phyloP scores from a whole-genome alignment of 441 rosid genomes.

The Rhodomyrtus psidioides region DNA sequence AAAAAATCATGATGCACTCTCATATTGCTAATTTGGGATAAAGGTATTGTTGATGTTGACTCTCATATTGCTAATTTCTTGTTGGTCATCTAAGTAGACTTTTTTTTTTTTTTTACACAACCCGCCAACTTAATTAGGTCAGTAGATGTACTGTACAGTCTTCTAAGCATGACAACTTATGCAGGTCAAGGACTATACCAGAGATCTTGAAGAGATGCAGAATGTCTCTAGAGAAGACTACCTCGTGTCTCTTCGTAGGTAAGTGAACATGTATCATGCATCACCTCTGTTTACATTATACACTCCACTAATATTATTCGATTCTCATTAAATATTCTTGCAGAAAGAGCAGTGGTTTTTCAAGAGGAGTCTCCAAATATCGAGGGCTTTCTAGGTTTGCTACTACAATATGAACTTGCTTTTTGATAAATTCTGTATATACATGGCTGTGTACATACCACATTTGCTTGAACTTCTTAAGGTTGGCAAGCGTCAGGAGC shows the following conservation, averaged over 20 bases:
- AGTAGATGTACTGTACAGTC: background rate
- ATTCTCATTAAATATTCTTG: conserved; percentile 24
- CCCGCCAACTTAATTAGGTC: background rate
- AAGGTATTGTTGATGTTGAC: too few species aligned
- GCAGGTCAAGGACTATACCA: conserved; percentile 61
- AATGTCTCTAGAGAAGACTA: conserved; percentile 65
- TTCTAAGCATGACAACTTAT: background rate
- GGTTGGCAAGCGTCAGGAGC: background rate
- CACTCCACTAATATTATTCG: background rate
- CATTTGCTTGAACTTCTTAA: background rate
- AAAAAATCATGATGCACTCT: background rate
- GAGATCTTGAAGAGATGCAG: conserved; percentile 83
- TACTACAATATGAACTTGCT: background rate
- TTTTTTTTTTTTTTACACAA: background rate
- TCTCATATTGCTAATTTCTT: background rate
- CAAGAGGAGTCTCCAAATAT: conserved; percentile 65
- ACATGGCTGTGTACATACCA: background rate
- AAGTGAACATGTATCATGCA: conserved; percentile 4
- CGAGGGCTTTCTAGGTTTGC: conserved; percentile 65
- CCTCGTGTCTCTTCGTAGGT: conserved; percentile 77
- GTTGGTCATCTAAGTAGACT: background rate
- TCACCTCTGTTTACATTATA: background rate
- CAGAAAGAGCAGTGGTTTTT: conserved; percentile 84
- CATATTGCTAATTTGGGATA: background rate
- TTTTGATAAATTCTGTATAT: background rate